Percentiles rank a stretch among this genome's conserved stretches.
These are phyloP conservation scores for Penicillium sp. DNA, from an alignment of 2,329 filamentous ascomycete species.

Conservation along the genomic window DNA sequence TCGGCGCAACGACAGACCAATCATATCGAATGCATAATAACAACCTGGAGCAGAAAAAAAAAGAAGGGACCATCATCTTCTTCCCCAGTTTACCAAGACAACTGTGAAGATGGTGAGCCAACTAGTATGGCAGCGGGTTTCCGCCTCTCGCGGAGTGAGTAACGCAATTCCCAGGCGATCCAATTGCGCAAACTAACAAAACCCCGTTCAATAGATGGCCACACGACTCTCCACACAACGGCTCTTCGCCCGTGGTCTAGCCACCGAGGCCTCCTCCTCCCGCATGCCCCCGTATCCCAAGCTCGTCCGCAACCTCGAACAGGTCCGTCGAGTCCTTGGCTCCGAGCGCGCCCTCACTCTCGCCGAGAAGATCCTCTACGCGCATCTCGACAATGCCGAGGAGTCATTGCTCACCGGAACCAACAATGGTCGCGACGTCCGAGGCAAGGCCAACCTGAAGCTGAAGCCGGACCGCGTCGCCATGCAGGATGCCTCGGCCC, in stretches of 20 bases:
- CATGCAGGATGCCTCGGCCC: conserved; percentile 98
- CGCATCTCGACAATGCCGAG: conserved; percentile 84
- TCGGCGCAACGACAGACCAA: conserved; percentile 22
- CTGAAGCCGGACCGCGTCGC: conserved; percentile 96
- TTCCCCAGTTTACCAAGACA: conserved; percentile 16
- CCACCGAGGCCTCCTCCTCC: conserved; percentile 44
- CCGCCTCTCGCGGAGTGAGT: conserved; percentile 39
- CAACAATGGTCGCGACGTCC: conserved; percentile 75
- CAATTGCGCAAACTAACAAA: conserved; percentile 10
- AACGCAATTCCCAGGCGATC: not conserved
- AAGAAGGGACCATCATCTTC: conserved; percentile 18
- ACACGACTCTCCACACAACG: conserved; percentile 35
- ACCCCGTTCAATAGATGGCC: conserved; percentile 28
- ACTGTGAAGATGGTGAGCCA: conserved; percentile 37
- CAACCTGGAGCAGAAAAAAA: conserved; percentile 20
- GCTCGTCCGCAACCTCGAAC: conserved; percentile 70
- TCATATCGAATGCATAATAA: conserved; percentile 22
- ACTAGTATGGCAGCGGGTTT: conserved; percentile 39
- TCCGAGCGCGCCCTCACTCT: conserved; percentile 66
- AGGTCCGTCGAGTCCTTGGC: conserved; percentile 72
- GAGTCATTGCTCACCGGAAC: conserved; percentile 81
- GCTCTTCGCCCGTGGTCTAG: conserved; percentile 33
- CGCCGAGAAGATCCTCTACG: conserved; percentile 97
- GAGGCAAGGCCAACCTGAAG: conserved; percentile 87
- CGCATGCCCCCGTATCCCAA: conserved; percentile 76